Percentiles rank a stretch among this genome's conserved stretches.
phyloP scores from a whole-genome alignment of 768 basidiomycete genomes.

The Boletus coccyginus region DNA sequence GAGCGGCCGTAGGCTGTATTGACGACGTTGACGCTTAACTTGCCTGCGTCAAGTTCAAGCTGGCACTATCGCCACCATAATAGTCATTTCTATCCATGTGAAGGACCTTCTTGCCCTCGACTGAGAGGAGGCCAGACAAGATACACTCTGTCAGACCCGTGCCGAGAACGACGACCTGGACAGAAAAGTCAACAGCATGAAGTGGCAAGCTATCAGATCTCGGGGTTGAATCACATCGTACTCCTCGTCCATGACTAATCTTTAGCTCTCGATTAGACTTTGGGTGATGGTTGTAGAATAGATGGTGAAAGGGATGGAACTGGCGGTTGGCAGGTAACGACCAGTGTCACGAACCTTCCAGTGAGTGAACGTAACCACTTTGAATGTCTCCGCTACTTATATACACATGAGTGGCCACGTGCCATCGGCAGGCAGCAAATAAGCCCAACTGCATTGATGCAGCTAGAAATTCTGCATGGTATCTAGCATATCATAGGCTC shows the following conservation, averaged over 20 bases:
- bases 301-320: not conserved
- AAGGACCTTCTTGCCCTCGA: slow-evolving; percentile 99
- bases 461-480: not conserved
- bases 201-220: slow-evolving; percentile 13
- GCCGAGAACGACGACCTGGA: slow-evolving; percentile 85
- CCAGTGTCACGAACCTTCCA: slow-evolving; percentile 1
- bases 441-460: slow-evolving; percentile 3
- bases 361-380: not conserved
- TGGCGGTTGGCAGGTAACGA: slow-evolving; percentile 17
- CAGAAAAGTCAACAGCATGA: slow-evolving; percentile 13
- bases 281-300: slow-evolving; percentile 9
- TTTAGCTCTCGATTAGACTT: slow-evolving; percentile 11
- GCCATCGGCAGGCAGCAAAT: slow-evolving; percentile 14
- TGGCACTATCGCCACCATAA: slow-evolving; percentile 96
- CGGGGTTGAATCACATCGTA: slow-evolving; percentile 69
- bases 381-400: slow-evolving; percentile 24
- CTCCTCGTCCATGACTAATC: slow-evolving; percentile 89
- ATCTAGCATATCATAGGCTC: slow-evolving; percentile 4
- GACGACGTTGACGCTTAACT: slow-evolving; percentile 21
- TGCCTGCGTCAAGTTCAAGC: slow-evolving; percentile 96
- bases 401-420: slow-evolving; percentile 21
- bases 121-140: slow-evolving; percentile 95
- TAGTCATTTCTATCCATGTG: slow-evolving; percentile 99
- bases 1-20: slow-evolving; percentile 7
- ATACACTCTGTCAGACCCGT: slow-evolving; percentile 99